Percentiles rank a stretch among this genome's conserved stretches.
Evolutionary conservation across 2,329 filamentous ascomycete genomes (phyloP).

Genomic region (Diaporthe eres): DNA sequence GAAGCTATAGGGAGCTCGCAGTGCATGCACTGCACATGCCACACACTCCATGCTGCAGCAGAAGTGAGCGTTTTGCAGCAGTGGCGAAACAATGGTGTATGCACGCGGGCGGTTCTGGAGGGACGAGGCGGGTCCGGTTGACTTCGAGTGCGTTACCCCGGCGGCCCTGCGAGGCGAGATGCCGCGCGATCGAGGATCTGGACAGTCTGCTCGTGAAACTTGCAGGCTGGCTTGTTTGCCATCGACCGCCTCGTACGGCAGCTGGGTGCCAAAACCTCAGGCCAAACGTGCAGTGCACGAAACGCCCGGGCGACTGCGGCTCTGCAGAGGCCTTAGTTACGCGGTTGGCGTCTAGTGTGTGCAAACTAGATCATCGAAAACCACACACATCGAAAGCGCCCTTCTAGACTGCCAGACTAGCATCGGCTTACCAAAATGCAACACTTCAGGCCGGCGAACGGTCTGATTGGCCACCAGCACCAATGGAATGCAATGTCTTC

Average conservation of each 20-base stretch:
- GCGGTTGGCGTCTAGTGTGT: neutral
- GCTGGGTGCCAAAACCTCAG: neutral
- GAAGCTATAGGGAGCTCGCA: conserved; percentile 6
- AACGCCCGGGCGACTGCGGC: neutral
- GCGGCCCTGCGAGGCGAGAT: conserved; percentile 8
- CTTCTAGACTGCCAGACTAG: neutral
- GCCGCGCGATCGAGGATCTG: neutral
- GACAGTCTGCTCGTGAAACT: neutral
- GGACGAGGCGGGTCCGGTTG: neutral
- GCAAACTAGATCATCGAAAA: neutral
- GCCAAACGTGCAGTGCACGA: neutral
- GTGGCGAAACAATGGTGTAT: conserved; percentile 34
- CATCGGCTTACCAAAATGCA: neutral
- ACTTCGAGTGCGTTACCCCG: neutral
- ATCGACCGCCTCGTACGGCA: neutral
- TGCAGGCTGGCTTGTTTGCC: neutral
- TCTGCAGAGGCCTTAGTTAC: neutral
- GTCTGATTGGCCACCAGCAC: conserved; percentile 1
- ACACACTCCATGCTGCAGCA: conserved; percentile 7
- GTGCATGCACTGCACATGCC: conserved; percentile 11
- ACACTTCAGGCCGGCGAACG: neutral
- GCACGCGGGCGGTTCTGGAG: neutral
- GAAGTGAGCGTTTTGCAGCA: conserved; percentile 19
- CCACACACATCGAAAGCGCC: neutral
- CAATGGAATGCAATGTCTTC: neutral